Evolutionary conservation across 2,329 filamentous ascomycete genomes (phyloP).

Genomic region (Fusarium subtropicale): DNA sequence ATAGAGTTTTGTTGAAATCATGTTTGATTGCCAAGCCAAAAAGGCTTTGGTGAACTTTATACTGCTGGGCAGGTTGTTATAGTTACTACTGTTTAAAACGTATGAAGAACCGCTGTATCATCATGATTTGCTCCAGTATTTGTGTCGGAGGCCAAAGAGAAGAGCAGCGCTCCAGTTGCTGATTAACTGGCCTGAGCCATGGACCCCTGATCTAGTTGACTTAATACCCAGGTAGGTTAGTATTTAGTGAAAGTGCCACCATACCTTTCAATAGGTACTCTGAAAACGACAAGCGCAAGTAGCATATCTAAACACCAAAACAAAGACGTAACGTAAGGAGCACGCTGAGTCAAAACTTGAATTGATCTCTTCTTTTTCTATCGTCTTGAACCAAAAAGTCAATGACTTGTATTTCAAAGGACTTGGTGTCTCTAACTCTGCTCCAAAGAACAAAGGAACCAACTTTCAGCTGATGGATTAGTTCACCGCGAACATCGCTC

Average conservation of each 20-base stretch:
- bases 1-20: background rate
- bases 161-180: background rate
- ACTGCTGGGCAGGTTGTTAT: background rate
- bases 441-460: background rate
- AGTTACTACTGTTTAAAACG: background rate
- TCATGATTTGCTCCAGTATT: background rate
- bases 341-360: background rate
- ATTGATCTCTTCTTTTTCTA: background rate
- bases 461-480: background rate
- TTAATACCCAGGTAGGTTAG: background rate
- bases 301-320: background rate
- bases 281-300: background rate
- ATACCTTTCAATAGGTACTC: background rate
- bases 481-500: background rate
- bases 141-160: background rate
- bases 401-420: background rate
- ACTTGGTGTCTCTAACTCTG: background rate
- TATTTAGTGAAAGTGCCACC: background rate
- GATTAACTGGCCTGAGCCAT: background rate
- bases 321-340: background rate
- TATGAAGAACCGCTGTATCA: background rate
- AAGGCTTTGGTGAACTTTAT: background rate
- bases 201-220: background rate
- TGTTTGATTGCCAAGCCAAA: background rate
- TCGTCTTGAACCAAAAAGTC: background rate